Conservation (phyloP, 495 filamentous ascomycete genomes). For the Penicillium arizonense region DNA sequence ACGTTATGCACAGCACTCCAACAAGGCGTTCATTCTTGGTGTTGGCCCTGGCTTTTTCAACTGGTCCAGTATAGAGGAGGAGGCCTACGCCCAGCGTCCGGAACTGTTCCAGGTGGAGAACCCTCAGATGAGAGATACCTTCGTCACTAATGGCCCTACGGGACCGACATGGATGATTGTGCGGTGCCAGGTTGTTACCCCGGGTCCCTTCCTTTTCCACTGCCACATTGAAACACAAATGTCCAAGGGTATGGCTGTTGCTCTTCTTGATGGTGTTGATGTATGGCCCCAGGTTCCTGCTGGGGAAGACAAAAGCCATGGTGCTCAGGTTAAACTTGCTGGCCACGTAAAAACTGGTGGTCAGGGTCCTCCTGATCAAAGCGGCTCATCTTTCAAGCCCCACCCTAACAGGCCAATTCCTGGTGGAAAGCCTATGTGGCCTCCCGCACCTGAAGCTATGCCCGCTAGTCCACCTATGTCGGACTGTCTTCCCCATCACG, state of each 20-base stretch:
- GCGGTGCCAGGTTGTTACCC: slow-evolving; percentile 50
- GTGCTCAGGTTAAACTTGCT: neutral
- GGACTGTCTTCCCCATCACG: no score
- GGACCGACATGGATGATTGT: slow-evolving; percentile 41
- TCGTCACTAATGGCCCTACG: slow-evolving; percentile 29
- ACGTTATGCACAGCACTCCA: slow-evolving; percentile 57
- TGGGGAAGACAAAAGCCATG: slow-evolving; percentile 20
- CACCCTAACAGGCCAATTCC: no score
- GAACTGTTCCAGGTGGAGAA: slow-evolving; percentile 47
- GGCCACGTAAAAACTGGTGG: neutral
- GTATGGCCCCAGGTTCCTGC: slow-evolving; percentile 36
- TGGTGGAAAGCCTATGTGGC: no score
- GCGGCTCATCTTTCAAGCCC: no score
- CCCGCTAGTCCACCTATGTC: no score
- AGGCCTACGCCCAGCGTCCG: slow-evolving; percentile 37
- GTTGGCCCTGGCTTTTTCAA: slow-evolving; percentile 39
- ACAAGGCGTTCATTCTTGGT: slow-evolving; percentile 50
- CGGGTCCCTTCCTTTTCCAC: slow-evolving; percentile 51
- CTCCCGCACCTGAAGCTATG: no score
- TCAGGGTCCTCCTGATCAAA: neutral
- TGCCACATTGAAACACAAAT: slow-evolving; percentile 54
- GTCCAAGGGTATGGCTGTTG: slow-evolving; percentile 48
- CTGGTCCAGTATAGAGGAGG: slow-evolving; percentile 40
- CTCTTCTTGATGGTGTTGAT: slow-evolving; percentile 51
- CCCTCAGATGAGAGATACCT: slow-evolving; percentile 44